Conservation (phyloP, 83 land plant species). For the Picea mariana region DNA sequence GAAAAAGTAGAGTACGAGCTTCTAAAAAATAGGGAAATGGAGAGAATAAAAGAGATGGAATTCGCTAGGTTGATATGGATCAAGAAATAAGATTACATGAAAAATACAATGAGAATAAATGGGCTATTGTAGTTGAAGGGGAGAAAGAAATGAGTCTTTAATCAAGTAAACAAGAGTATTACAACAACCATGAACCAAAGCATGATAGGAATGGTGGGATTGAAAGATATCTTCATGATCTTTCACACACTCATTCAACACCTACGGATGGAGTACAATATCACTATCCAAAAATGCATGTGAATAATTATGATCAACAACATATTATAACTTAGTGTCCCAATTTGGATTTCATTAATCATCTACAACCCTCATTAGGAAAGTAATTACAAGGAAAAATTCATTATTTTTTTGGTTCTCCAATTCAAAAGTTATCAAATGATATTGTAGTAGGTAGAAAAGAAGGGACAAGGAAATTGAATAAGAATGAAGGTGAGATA, state of each 20-base stretch:
- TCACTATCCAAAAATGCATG: background rate
- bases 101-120: background rate
- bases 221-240: background rate
- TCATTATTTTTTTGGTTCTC: background rate
- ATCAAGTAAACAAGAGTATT: background rate
- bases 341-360: background rate
- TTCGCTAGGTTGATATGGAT: background rate
- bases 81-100: background rate
- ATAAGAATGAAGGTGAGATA: conserved; percentile 11
- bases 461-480: conserved; percentile 21
- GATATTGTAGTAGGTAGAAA: conserved; percentile 12
- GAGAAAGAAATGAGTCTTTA: background rate
- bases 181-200: background rate
- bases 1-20: background rate
- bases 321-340: background rate
- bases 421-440: background rate
- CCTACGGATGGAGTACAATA: background rate
- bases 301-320: background rate
- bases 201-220: background rate
- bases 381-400: background rate
- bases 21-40: background rate
- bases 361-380: background rate
- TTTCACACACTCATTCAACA: background rate
- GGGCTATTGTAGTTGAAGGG: background rate
- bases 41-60: too few relatives aligned